These are phyloP conservation scores for Eutypella sp. DNA, from an alignment of 2,329 filamentous ascomycete species.

Conservation along the genomic window DNA sequence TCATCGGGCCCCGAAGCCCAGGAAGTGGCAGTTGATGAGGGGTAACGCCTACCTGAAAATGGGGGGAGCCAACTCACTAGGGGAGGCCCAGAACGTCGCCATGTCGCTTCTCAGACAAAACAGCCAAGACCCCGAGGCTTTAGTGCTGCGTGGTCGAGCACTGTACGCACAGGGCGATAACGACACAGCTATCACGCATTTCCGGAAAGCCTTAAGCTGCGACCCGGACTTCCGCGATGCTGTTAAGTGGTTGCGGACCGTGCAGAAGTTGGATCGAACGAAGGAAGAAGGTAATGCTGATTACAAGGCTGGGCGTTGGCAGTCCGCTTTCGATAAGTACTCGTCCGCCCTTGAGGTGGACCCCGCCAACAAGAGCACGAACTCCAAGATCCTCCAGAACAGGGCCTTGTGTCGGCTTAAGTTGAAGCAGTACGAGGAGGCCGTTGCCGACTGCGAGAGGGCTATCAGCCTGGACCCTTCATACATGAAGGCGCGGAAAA, in stretches of 20 bases:
- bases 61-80: constrained; percentile 81
- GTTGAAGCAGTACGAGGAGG: constrained; percentile 77
- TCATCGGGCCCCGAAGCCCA: constrained; percentile 67
- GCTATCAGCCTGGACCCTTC: constrained; percentile 77
- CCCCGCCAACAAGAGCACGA: constrained; percentile 82
- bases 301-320: constrained; percentile 80
- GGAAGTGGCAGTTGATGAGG: constrained; percentile 91
- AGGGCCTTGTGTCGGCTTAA: constrained; percentile 78
- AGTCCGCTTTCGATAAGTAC: constrained; percentile 80
- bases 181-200: constrained; percentile 87
- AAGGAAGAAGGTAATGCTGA: constrained; percentile 90
- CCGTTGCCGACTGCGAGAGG: constrained; percentile 79
- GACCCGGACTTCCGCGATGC: constrained; percentile 90
- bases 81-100: constrained; percentile 87
- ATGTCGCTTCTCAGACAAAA: constrained; percentile 83
- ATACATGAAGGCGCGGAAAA: constrained; percentile 89
- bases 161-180: constrained; percentile 92
- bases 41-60: constrained; percentile 91
- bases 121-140: constrained; percentile 85
- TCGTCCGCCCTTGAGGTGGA: constrained; percentile 79
- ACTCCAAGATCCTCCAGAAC: constrained; percentile 93
- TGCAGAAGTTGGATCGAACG: constrained; percentile 87
- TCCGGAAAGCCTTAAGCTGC: constrained; percentile 81
- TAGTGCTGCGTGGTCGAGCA: constrained; percentile 82
- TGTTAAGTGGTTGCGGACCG: constrained; percentile 80